Base-by-base conservation (phyloP, 2,329 filamentous ascomycete species). In the Aspergillus ochraceoroseus region DNA sequence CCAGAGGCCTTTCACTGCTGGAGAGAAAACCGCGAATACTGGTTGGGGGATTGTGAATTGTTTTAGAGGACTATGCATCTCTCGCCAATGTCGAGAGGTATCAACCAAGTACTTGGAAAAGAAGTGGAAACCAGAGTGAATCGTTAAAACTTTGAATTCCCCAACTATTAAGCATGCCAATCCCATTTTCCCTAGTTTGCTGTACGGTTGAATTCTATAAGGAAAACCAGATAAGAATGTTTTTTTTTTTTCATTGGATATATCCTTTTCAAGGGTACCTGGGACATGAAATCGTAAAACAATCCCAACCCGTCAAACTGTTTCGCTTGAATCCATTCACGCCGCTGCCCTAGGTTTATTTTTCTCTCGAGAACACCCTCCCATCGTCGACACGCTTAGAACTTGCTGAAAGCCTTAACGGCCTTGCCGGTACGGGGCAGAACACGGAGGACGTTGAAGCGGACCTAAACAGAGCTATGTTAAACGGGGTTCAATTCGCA, bases 371-470 rank as follows among this genome's bases (percentile, higher is more conserved):
- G 53, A 61, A 53, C 54, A 58, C 55, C 55, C 54, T 46, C 45
- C 49, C 55, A 44, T 54, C 51, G 44, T 48, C 53, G 50, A 56
- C 46, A 48, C 59, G 54, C 62, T 83, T 95, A 98, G 80, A 98
- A 98, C 82, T 98, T 98, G 79, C 73, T 79, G 83, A 98, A 98
- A 72, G 82, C 74, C 88, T 98, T 98, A 73, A 95, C 88, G 64
- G 81, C 75, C 84, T 95, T 95, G 76, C 89, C 87, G 65, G 87
- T 95, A 77, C 89, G 83, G 75, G 90, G 90, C 66, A 96, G 85
- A 65, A 98, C 92, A 68, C 92, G 89, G 70, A 98, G 87, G 70
- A 95, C 89, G 79, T 98, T 98, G 87, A 98, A 98, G 70, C 92
- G 92, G 69, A 95, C 85, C 88, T 94, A 56, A 34, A 46, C 37